Evolutionary conservation across 2,329 filamentous ascomycete species (phyloP).

Genomic region (Westerdykella aurantiaca): DNA sequence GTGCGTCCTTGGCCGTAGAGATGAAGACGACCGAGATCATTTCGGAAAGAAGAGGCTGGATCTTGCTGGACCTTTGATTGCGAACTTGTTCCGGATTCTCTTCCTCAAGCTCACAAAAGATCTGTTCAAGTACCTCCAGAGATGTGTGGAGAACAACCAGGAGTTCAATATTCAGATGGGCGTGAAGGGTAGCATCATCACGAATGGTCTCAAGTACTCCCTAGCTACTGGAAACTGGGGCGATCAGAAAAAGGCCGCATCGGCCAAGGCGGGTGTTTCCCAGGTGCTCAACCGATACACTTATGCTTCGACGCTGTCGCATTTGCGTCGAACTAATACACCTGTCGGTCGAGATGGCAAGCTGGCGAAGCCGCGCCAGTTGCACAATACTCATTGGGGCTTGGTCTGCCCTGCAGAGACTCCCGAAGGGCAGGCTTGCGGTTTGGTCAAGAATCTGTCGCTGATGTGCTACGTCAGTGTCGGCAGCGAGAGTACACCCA

Average conservation of each 20-base stretch:
- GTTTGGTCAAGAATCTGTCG: slow-evolving; percentile 94
- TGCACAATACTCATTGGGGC: slow-evolving; percentile 99
- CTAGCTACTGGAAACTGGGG: slow-evolving; percentile 98
- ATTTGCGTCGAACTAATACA: slow-evolving; percentile 95
- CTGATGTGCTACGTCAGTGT: slow-evolving; percentile 99
- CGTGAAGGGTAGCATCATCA: slow-evolving; percentile 85
- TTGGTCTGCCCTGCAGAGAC: slow-evolving; percentile 96
- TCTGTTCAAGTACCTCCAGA: slow-evolving; percentile 82
- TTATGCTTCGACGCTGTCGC: slow-evolving; percentile 91
- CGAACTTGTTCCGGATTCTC: slow-evolving; percentile 90
- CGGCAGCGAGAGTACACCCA: slow-evolving; percentile 81
- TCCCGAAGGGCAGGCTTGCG: slow-evolving; percentile 96
- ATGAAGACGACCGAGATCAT: slow-evolving; percentile 96
- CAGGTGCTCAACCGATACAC: slow-evolving; percentile 98
- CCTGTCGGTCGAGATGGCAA: slow-evolving; percentile 97
- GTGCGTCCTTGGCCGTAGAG: slow-evolving; percentile 84
- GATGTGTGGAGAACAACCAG: slow-evolving; percentile 80
- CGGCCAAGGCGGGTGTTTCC: slow-evolving; percentile 91
- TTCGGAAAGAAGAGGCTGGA: slow-evolving; percentile 98
- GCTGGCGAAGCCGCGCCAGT: slow-evolving; percentile 92
- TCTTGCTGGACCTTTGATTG: slow-evolving; percentile 85
- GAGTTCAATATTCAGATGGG: slow-evolving; percentile 89
- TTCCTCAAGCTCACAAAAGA: slow-evolving; percentile 89
- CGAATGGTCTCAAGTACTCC: slow-evolving; percentile 93
- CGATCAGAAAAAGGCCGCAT: slow-evolving; percentile 96